Conservation (phyloP, 2,329 filamentous ascomycete genomes). For the Amylocarpus encephaloides region DNA sequence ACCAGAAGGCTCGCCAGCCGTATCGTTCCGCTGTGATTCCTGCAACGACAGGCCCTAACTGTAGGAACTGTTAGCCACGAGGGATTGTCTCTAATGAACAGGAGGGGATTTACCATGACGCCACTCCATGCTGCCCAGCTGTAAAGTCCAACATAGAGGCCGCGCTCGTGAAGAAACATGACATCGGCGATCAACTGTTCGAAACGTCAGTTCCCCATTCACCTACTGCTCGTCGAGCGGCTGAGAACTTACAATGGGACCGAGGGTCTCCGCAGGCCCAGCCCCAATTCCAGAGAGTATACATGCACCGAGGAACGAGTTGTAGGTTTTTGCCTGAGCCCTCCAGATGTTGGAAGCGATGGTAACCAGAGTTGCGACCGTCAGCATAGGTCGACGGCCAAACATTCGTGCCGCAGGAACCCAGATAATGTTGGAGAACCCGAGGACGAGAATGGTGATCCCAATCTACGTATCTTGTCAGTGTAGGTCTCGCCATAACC, state of each 20-base stretch:
- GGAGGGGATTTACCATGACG: no score
- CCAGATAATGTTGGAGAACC: constrained; percentile 47
- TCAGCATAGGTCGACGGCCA: constrained; percentile 42
- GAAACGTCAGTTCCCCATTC: no score
- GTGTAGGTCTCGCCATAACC: no score
- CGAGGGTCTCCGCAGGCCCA: constrained; percentile 55
- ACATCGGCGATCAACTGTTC: constrained; percentile 62
- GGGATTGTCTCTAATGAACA: no score
- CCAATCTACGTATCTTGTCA: no score
- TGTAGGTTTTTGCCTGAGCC: constrained; percentile 50
- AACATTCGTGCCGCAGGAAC: constrained; percentile 42
- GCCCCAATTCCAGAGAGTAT: constrained; percentile 57
- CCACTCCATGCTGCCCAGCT: no score
- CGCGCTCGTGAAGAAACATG: constrained; percentile 58
- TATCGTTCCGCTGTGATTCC: no score
- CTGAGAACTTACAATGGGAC: constrained; percentile 54
- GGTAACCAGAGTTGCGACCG: constrained; percentile 39
- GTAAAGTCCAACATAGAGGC: constrained; percentile 47
- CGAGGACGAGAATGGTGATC: constrained; percentile 47
- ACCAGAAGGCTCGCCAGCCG: no score
- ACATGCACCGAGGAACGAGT: constrained; percentile 57
- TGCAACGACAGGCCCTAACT: no score
- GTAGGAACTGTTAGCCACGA: no score
- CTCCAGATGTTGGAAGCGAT: constrained; percentile 43
- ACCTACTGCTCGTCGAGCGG: no score